Percentiles rank a stretch among this genome's conserved stretches.
phyloP scores from a whole-genome alignment of 75 land plant species.

The Ceratopteris richardii region DNA sequence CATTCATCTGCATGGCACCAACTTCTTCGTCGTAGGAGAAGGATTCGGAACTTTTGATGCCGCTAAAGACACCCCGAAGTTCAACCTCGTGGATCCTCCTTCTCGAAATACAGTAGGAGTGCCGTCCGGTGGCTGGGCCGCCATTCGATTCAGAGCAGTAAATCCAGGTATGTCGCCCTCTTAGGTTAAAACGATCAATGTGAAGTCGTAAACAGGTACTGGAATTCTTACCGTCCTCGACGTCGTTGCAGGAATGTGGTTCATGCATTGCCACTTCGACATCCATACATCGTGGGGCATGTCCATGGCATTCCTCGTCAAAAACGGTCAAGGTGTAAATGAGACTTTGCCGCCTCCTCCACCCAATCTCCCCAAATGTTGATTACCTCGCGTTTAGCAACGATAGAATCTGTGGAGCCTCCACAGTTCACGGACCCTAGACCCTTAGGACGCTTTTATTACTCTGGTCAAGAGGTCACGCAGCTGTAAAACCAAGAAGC shows the following conservation, averaged over 20 bases:
- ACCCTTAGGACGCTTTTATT: too few species aligned
- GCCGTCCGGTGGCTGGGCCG: slow-evolving; percentile 30
- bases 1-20: slow-evolving; percentile 33
- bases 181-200: too few species aligned
- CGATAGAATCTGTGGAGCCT: too few species aligned
- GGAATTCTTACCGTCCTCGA: too few species aligned
- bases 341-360: slow-evolving; percentile 25
- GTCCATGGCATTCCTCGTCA: slow-evolving; percentile 31
- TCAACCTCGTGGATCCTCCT: slow-evolving; percentile 25
- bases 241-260: slow-evolving; percentile 52
- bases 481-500: too few species aligned
- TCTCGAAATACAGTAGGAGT: slow-evolving; percentile 23
- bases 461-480: too few species aligned
- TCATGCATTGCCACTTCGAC: slow-evolving; percentile 46
- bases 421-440: too few species aligned
- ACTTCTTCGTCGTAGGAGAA: slow-evolving; percentile 32
- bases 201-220: background rate
- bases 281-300: slow-evolving; percentile 42
- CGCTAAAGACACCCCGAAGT: background rate
- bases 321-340: slow-evolving; percentile 16
- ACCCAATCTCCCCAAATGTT: slow-evolving; percentile 15
- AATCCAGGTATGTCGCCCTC: slow-evolving; percentile 42
- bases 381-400: too few species aligned
- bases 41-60: slow-evolving; percentile 28
- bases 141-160: slow-evolving; percentile 18